Conservation (phyloP, 306 rosid species). For the Rosa persica region DNA sequence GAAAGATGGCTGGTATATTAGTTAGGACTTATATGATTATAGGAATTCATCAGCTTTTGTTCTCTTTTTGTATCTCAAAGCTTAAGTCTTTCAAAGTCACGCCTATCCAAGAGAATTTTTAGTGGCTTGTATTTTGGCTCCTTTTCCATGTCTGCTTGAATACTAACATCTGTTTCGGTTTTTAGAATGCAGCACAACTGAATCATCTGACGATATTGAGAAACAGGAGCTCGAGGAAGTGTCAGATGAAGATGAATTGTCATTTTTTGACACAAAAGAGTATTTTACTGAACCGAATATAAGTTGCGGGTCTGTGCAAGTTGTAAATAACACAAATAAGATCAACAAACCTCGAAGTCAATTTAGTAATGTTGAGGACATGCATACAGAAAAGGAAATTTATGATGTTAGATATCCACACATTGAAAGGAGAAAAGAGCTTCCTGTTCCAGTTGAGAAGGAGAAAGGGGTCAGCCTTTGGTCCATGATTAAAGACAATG, state of each 20-base stretch:
- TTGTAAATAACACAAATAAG: slow-evolving; percentile 35
- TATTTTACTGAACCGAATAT: slow-evolving; percentile 59
- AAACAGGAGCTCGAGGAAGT: slow-evolving; percentile 87
- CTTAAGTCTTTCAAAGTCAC: background rate
- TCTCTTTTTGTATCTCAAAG: background rate
- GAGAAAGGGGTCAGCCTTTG: slow-evolving; percentile 97
- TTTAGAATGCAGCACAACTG: slow-evolving; percentile 92
- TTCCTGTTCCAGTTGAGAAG: slow-evolving; percentile 90
- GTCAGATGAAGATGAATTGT: slow-evolving; percentile 82
- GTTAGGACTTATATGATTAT: background rate
- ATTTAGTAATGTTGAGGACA: slow-evolving; percentile 41
- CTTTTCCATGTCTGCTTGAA: slow-evolving; percentile 4
- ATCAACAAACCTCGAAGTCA: slow-evolving; percentile 34
- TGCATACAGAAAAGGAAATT: slow-evolving; percentile 34
- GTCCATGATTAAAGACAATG: slow-evolving; percentile 97
- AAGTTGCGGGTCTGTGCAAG: slow-evolving; percentile 41
- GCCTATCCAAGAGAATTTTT: background rate
- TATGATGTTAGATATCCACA: slow-evolving; percentile 38
- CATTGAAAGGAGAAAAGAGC: slow-evolving; percentile 72
- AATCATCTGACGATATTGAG: slow-evolving; percentile 87
- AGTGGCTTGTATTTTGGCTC: background rate
- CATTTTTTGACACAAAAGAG: slow-evolving; percentile 69
- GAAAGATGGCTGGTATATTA: background rate
- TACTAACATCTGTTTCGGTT: slow-evolving; percentile 28
- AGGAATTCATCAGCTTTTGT: background rate